phyloP scores from a whole-genome alignment of 305 asterid species.

The Fraxinus albicans region DNA sequence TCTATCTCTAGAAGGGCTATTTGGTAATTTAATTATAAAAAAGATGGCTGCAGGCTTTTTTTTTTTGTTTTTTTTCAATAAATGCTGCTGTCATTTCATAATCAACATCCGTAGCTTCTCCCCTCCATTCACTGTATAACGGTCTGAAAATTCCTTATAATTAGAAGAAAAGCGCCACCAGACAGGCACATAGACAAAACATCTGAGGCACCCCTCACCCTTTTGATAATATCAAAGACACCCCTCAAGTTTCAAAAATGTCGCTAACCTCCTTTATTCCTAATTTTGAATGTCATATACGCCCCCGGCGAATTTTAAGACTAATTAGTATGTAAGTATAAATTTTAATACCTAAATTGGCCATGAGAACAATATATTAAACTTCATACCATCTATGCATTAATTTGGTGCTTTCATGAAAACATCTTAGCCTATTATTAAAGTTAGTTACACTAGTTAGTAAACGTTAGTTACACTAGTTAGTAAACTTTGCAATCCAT shows the following conservation, averaged over 20 bases:
- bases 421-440: background rate
- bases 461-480: background rate
- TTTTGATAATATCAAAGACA: background rate
- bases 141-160: too few species aligned
- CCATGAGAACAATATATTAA: background rate
- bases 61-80: too few species aligned
- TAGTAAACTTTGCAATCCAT: background rate
- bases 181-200: too few species aligned
- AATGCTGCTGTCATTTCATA: too few species aligned
- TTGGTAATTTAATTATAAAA: too few species aligned
- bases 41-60: too few species aligned
- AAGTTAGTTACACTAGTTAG: background rate
- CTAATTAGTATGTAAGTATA: background rate
- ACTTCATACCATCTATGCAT: background rate
- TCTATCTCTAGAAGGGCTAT: too few species aligned
- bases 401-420: background rate
- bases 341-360: background rate
- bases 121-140: too few species aligned
- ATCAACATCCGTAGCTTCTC: too few species aligned
- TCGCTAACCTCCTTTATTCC: background rate
- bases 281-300: background rate
- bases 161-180: too few species aligned
- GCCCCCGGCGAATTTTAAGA: background rate
- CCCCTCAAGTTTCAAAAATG: background rate
- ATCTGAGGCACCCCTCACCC: background rate